A percentile compares a stretch with the other conserved stretches of the same genome.
Conservation (phyloP, 73 alveolate genomes). For the Effrenium voratum region DNA sequence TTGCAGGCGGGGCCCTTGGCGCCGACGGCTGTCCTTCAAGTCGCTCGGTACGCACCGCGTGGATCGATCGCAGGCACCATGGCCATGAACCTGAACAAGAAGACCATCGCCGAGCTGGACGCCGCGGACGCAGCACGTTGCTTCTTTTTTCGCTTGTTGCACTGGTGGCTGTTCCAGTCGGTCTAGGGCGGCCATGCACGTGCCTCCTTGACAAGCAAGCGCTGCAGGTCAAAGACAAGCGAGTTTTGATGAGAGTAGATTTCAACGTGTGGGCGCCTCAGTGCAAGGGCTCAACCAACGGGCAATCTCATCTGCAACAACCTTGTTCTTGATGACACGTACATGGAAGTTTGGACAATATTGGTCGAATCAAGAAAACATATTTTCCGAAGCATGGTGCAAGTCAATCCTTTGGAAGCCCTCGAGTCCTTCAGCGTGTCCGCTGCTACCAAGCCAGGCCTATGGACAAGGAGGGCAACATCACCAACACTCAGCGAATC, state of each 20-base stretch:
- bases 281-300: neutral
- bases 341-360: neutral
- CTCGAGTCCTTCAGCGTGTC: neutral
- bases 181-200: too few relatives aligned
- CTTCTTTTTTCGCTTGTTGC: too few relatives aligned
- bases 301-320: neutral
- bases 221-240: conserved; percentile 95
- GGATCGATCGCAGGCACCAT: too few relatives aligned
- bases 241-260: conserved; percentile 98
- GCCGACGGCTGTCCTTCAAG: too few relatives aligned
- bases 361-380: neutral
- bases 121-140: neutral
- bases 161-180: too few relatives aligned
- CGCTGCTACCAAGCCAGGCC: conserved; percentile 83
- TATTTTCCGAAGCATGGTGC: neutral
- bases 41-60: too few relatives aligned
- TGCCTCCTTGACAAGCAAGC: neutral
- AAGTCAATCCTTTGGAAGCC: neutral
- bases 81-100: conserved; percentile 87
- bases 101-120: conserved; percentile 76
- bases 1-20: too few relatives aligned
- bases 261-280: conserved; percentile 97
- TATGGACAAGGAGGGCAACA: conserved; percentile 95
- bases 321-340: neutral
- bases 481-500: conserved; percentile 93